Base-by-base conservation (phyloP, 2,329 filamentous ascomycete genomes). In the Aspergillus puulaauensis region DNA sequence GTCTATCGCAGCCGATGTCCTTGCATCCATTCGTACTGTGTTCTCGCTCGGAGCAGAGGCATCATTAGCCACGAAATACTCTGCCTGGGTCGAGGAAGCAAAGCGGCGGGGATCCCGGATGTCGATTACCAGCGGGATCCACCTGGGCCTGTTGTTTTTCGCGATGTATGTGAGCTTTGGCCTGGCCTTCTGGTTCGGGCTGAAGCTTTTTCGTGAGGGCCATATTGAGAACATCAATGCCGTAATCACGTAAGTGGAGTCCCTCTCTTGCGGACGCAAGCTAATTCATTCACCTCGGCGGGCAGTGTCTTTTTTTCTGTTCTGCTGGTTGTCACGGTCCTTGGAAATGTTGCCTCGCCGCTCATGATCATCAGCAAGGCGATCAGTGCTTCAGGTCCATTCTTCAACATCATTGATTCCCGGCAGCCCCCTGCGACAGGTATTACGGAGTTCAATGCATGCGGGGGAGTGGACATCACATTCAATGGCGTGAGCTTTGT, bases 401-500 rank as follows among this genome's bases (percentile, higher is more conserved):
- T 37, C 35, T 37, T 37, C 35, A 37, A 37, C 6, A 37, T 37
- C 6, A 37, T 37, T 15, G 35, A 37, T 15, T 37, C 35, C 4
- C 35, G 35, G 4, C 35, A 37, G 35, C 35, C 35, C 5, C 35
- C 52, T 71, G 69, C 37, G 70, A 73, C 52, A 53, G 0, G 92
- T 93, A 0, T 80, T 98, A 48, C 90, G 59, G 92, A 82, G 64
- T 82, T 95, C 1, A 86, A 91, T 1, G 96, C 2, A 80, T 88
- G 58, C 93, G 93, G 23, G 85, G 84, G 15, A 88, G 98, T 57
- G 88, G 92, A 64, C 83, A 37, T 37, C 12, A 37, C 35, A 6
- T 37, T 99, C 44, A 84, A 87, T 64, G 83, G 91, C 65, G 82
- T 98, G 70, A 93, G 90, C 73, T 93, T 96, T 75, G 93, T 97